phyloP scores from a whole-genome alignment of 1,284 basidiomycete species.

The Melampsora abietis-canadensis region DNA sequence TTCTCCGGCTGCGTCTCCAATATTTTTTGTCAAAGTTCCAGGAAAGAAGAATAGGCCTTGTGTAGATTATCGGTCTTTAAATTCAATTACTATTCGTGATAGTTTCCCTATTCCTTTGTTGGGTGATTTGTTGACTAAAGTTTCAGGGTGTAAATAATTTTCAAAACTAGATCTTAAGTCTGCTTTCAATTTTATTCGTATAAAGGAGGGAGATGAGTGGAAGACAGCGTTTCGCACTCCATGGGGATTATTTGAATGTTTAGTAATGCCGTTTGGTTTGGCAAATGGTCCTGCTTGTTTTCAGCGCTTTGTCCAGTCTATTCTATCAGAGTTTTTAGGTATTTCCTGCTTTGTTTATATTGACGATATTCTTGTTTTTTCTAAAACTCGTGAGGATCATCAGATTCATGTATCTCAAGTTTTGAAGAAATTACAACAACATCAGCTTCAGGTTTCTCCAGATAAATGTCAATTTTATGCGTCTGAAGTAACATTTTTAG shows the following conservation, averaged over 20 bases:
- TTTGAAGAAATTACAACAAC: neutral
- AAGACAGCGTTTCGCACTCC: conserved; percentile 55
- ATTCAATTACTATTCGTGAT: conserved; percentile 17
- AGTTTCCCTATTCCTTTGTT: conserved; percentile 15
- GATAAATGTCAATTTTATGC: conserved; percentile 17
- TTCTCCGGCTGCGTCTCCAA: conserved; percentile 13
- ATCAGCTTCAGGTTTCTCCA: neutral
- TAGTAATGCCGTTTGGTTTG: conserved; percentile 57
- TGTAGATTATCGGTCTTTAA: conserved; percentile 17
- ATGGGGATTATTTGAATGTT: conserved; percentile 55
- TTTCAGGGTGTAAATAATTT: conserved; percentile 1
- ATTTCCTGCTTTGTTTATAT: conserved; percentile 51
- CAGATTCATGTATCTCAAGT: neutral
- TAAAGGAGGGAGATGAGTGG: conserved; percentile 51
- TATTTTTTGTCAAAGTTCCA: conserved; percentile 13
- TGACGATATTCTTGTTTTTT: conserved; percentile 55
- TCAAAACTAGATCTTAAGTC: conserved; percentile 51
- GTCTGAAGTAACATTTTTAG: neutral
- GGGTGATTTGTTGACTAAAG: conserved; percentile 7
- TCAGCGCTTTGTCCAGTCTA: conserved; percentile 48
- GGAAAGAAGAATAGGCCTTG: conserved; percentile 9
- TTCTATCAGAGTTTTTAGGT: conserved; percentile 50
- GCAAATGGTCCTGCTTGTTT: conserved; percentile 55
- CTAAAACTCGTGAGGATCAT: conserved; percentile 51
- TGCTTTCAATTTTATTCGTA: conserved; percentile 52